Base-by-base conservation (phyloP, 352 stramenopile species). In the Globisporangium abappressorium region DNA sequence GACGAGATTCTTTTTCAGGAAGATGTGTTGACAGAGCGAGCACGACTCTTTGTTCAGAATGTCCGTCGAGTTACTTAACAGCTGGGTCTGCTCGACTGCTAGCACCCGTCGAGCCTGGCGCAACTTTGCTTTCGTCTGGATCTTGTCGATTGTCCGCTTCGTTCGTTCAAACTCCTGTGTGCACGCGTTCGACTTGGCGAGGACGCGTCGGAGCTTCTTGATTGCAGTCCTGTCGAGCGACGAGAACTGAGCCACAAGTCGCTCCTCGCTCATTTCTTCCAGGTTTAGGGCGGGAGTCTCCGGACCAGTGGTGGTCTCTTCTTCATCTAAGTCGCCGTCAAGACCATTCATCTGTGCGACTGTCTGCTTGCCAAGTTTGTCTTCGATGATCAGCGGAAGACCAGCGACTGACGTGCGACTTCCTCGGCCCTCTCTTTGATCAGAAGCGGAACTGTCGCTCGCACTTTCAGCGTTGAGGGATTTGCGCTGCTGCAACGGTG, bases 191-290 rank as follows among this genome's bases (percentile, higher is more conserved):
- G 82, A 90, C 38, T 88, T 88, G 20, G 76, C 71, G 24, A 86
- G 70, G n/a, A 90, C 82, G 1, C 82, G 78, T 15, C 80, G 76
- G 14, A 90, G 68, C 38, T 77, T 81, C 73, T 86, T 90, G 68
- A 90, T 82, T 1, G 78, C 76, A 43, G 59, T 64, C 34, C 69
- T 82, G 30, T 81, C 83, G 30, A 90, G 74, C 20, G 75, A 85
- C 1, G 71, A 67, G 65, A 82, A 90, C n/a, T 87, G 70, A 5
- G 77, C 68, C 15, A 74, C 72, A 11, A 90, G 67, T 12, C 72
- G 71, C 60, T 82, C 79, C 30, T 87, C 81, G 3, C 65, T 90
- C 81, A 90, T 90, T 57, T 85, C 77, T 41, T 90, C 81, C 0
- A 87, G 70, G 14, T 79, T 68, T 7, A 85, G 54, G 15, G 43